Percentiles rank a stretch among this genome's conserved stretches.
Conservation (phyloP, 1,139 yeast species). For the Yamadazyma taylorii region DNA sequence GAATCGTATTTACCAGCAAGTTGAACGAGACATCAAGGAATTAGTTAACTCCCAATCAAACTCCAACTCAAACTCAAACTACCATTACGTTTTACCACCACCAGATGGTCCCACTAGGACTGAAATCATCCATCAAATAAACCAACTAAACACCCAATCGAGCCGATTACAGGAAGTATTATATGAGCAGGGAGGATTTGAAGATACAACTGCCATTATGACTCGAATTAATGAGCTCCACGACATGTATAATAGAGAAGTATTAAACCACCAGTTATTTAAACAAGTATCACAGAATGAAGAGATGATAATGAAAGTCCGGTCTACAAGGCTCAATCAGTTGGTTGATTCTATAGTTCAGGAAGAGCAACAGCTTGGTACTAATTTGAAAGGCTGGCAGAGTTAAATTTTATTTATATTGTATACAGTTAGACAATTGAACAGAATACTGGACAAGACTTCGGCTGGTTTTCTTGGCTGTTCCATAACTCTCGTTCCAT, state of each 20-base stretch:
- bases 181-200: not conserved
- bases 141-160: not conserved
- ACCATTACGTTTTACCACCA: not conserved
- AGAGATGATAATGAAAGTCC: conserved; percentile 7
- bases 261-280: not conserved
- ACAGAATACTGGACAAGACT: too few species aligned
- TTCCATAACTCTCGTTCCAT: too few species aligned
- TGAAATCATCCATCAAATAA: not conserved
- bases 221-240: not conserved
- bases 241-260: conserved; percentile 1
- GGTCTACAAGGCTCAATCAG: conserved; percentile 12
- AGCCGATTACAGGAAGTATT: not conserved
- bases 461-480: too few species aligned
- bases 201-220: not conserved
- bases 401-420: too few species aligned
- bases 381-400: not conserved
- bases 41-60: conserved; percentile 16
- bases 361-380: conserved; percentile 5
- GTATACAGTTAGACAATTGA: too few species aligned
- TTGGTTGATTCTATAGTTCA: conserved; percentile 11
- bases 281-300: conserved; percentile 3
- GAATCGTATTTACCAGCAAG: conserved; percentile 16
- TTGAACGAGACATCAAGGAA: conserved; percentile 28
- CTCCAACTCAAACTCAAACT: not conserved
- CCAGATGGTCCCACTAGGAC: not conserved